phyloP scores from a whole-genome alignment of 305 asterid genomes.

The Fraxinus latifolia region DNA sequence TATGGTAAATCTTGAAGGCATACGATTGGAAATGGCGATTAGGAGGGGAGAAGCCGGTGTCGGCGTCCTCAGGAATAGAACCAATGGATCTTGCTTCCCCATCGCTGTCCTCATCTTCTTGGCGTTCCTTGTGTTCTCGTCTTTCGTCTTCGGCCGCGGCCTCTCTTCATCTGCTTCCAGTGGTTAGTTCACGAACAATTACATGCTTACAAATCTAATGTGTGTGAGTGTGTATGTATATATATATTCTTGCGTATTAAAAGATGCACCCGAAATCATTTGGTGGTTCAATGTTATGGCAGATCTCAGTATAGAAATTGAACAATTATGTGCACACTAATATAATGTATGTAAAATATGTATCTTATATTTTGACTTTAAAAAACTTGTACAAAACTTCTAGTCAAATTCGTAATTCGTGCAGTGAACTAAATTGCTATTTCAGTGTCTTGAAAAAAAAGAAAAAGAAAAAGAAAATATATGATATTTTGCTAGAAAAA shows the following conservation, averaged over 20 bases:
- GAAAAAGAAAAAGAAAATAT: too few relatives aligned
- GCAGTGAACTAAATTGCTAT: too few relatives aligned
- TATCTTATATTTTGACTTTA: neutral
- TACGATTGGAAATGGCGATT: conserved; percentile 52
- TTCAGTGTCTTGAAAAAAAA: too few relatives aligned
- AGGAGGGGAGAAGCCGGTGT: conserved; percentile 52
- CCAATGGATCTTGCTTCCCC: conserved; percentile 57
- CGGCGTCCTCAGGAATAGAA: conserved; percentile 36
- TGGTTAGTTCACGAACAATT: conserved; percentile 42
- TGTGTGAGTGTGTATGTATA: too few relatives aligned
- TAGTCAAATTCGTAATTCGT: too few relatives aligned
- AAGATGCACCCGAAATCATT: neutral
- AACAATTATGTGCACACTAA: neutral
- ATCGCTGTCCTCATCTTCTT: conserved; percentile 40
- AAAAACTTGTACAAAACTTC: too few relatives aligned
- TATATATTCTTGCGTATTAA: neutral
- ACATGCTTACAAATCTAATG: neutral
- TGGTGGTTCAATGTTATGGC: neutral
- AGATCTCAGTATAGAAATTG: neutral
- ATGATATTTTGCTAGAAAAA: too few relatives aligned
- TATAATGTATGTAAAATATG: neutral
- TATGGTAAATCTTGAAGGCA: conserved; percentile 31
- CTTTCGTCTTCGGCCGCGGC: conserved; percentile 53
- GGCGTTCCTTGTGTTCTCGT: conserved; percentile 50
- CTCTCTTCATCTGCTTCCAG: conserved; percentile 34